Percentiles rank a stretch among this genome's conserved stretches.
Evolutionary conservation across 2,329 filamentous ascomycete species (phyloP).

Genomic region (Calcarisporium arbuscula): DNA sequence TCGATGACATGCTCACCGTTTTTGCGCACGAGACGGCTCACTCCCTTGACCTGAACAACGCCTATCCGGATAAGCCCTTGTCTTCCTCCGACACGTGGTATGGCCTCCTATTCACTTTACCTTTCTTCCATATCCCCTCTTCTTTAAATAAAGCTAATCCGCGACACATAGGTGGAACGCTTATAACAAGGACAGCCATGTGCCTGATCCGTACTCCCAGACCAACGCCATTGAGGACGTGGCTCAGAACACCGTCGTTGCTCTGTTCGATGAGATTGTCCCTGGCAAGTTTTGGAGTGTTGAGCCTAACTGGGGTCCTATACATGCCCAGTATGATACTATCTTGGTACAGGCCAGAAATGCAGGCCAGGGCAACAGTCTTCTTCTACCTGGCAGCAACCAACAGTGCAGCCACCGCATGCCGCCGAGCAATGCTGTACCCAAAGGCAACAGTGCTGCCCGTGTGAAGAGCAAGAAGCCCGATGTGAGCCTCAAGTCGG

Average conservation of each 20-base stretch:
- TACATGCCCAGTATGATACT: conserved; percentile 17
- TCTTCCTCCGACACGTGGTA: conserved; percentile 11
- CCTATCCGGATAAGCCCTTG: conserved; percentile 9
- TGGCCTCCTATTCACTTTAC: too few species aligned
- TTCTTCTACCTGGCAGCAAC: too few species aligned
- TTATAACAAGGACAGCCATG: conserved; percentile 13
- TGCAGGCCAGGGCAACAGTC: too few species aligned
- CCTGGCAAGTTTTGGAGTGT: conserved; percentile 17
- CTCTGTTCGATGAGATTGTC: conserved; percentile 19
- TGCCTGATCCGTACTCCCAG: conserved; percentile 13
- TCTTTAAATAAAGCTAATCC: too few species aligned
- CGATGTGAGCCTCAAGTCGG: too few species aligned
- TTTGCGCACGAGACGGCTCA: conserved; percentile 15
- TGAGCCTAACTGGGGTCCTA: conserved; percentile 16
- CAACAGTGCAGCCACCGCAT: too few species aligned
- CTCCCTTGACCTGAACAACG: conserved; percentile 13
- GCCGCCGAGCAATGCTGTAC: too few species aligned
- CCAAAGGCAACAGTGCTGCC: too few species aligned
- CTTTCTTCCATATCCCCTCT: too few species aligned
- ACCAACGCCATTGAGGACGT: conserved; percentile 18
- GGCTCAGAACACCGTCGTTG: conserved; percentile 17
- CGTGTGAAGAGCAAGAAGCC: too few species aligned
- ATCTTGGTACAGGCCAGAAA: too few species aligned
- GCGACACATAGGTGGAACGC: too few species aligned
- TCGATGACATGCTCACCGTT: conserved; percentile 13